These are phyloP conservation scores for Graphilbum ipis-grandicollis DNA, from an alignment of 2,329 filamentous ascomycete species.

Conservation along the genomic window DNA sequence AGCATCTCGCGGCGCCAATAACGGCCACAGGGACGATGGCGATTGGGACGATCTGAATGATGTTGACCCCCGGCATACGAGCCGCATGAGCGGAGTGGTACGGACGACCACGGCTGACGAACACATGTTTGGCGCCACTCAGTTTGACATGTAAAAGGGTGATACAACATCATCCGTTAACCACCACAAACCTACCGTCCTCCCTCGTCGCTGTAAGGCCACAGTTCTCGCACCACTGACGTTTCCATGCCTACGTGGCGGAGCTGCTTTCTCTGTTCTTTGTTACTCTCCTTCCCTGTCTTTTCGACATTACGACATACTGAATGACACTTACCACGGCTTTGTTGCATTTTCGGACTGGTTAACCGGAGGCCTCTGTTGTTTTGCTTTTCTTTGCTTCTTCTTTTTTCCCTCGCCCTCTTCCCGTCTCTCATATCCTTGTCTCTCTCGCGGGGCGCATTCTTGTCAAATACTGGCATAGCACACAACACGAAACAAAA, in stretches of 20 bases:
- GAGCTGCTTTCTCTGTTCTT: not conserved
- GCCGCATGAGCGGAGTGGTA: constrained; percentile 48
- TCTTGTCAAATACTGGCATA: not conserved
- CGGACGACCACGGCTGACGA: constrained; percentile 41
- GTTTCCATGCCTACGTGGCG: constrained; percentile 38
- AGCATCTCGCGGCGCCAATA: constrained; percentile 15
- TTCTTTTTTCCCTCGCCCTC: too few species aligned
- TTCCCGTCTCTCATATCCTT: too few species aligned
- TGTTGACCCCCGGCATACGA: constrained; percentile 30
- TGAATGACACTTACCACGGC: not conserved
- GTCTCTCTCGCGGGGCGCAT: constrained; percentile 1
- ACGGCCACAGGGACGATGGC: constrained; percentile 21
- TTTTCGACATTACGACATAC: not conserved
- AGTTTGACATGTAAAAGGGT: constrained; percentile 41
- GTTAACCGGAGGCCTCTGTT: not conserved
- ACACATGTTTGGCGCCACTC: constrained; percentile 42
- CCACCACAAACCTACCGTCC: too few species aligned
- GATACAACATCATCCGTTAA: too few species aligned
- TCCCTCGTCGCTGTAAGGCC: too few species aligned
- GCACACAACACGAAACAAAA: not conserved
- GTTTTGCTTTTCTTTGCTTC: too few species aligned
- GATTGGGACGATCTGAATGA: constrained; percentile 44
- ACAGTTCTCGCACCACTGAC: constrained; percentile 43
- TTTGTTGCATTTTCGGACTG: constrained; percentile 3
- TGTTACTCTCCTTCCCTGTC: not conserved